These are phyloP conservation scores for Mycena vitilis DNA, from an alignment of 768 basidiomycete genomes.

Conservation along the genomic window DNA sequence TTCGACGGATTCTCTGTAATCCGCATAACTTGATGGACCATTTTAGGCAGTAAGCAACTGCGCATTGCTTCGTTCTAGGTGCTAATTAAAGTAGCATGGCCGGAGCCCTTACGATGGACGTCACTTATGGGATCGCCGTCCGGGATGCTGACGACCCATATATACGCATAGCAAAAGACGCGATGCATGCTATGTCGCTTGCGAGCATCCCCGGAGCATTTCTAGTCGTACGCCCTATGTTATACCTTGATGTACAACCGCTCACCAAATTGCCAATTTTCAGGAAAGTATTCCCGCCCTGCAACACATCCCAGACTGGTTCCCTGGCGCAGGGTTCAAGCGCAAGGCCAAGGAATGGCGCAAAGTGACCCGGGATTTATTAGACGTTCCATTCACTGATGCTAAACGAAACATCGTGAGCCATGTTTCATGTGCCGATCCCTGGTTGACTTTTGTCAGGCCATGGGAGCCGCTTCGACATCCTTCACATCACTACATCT, in stretches of 20 bases:
- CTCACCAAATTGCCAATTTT: neutral
- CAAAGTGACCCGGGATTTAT: conserved; percentile 48
- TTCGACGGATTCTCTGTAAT: conserved; percentile 38
- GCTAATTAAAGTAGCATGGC: conserved; percentile 35
- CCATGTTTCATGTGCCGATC: neutral
- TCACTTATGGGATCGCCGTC: conserved; percentile 45
- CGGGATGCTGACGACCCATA: conserved; percentile 40
- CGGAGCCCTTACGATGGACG: conserved; percentile 38
- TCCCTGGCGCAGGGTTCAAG: conserved; percentile 60
- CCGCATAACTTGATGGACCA: conserved; percentile 43
- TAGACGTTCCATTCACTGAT: conserved; percentile 51
- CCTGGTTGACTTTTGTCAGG: conserved; percentile 30
- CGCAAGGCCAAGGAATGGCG: conserved; percentile 48
- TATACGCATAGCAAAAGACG: conserved; percentile 39
- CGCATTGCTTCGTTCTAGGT: neutral
- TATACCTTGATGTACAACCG: neutral
- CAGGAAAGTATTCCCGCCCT: conserved; percentile 30
- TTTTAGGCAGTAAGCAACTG: conserved; percentile 39
- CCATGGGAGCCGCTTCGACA: neutral
- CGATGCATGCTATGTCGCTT: conserved; percentile 37
- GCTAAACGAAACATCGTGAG: conserved; percentile 49
- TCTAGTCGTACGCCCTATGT: conserved; percentile 42
- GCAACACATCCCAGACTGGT: conserved; percentile 48
- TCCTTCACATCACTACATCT: conserved; percentile 23
- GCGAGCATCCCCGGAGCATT: conserved; percentile 45